Evolutionary conservation across 768 basidiomycete species (phyloP).

Genomic region (Mycena olivaceomarginata): DNA sequence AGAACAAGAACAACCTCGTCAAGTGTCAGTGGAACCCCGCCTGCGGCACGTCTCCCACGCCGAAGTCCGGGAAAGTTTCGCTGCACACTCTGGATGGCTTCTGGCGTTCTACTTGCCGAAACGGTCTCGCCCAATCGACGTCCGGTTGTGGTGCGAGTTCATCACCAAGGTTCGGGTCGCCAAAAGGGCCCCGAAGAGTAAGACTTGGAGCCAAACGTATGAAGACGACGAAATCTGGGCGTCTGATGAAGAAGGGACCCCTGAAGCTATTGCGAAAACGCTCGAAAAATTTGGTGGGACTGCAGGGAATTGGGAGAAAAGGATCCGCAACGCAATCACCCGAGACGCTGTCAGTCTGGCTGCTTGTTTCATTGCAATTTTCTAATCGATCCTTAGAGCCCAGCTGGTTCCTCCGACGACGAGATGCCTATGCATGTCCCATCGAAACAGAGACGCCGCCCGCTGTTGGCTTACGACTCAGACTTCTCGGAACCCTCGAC

Average conservation of each 20-base stretch:
- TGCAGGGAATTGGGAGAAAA: conserved; percentile 52
- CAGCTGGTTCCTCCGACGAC: conserved; percentile 6
- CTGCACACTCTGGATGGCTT: conserved; percentile 77
- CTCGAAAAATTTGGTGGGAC: conserved; percentile 58
- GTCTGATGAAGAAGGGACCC: conserved; percentile 27
- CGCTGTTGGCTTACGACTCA: conserved; percentile 64
- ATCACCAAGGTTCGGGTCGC: conserved; percentile 47
- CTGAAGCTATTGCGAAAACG: conserved; percentile 28
- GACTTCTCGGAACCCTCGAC: conserved; percentile 77
- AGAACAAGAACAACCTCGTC: conserved; percentile 45
- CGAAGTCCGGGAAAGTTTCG: conserved; percentile 71
- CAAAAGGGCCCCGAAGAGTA: not conserved
- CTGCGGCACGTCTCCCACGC: conserved; percentile 69
- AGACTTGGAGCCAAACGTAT: conserved; percentile 48
- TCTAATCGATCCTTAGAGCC: not conserved
- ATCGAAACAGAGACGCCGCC: not conserved
- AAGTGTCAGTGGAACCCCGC: conserved; percentile 55
- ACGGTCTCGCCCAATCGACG: conserved; percentile 59
- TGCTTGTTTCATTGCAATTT: not conserved
- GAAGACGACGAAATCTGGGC: conserved; percentile 33
- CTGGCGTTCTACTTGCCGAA: conserved; percentile 66
- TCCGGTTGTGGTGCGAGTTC: conserved; percentile 70
- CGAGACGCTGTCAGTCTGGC: not conserved
- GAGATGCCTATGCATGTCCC: not conserved
- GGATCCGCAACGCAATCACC: conserved; percentile 44